Conservation (phyloP, 225 moss, liverwort and hornwort species). For the Climacium dendroides region DNA sequence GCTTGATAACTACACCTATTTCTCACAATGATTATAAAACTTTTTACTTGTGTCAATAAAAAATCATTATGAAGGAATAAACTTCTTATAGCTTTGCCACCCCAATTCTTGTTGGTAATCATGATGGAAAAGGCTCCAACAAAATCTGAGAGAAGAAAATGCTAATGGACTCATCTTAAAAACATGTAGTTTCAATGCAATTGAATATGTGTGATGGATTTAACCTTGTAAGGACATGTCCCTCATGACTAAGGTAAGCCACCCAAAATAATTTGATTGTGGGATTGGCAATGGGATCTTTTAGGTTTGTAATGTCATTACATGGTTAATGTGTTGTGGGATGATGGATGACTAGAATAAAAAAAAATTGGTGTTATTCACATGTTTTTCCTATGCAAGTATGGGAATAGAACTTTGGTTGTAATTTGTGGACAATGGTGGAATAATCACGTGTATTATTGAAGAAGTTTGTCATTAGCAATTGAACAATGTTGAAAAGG, state of each 20-base stretch:
- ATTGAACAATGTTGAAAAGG: too few relatives aligned
- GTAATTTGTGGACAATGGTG: background rate
- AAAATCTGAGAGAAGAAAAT: background rate
- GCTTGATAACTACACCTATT: background rate
- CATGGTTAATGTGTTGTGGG: background rate
- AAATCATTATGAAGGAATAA: background rate
- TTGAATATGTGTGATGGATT: background rate
- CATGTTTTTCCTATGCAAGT: background rate
- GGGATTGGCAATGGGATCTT: too few relatives aligned
- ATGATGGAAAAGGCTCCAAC: too few relatives aligned
- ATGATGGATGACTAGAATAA: background rate
- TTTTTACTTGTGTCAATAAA: background rate
- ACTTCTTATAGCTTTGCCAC: background rate
- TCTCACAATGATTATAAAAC: background rate
- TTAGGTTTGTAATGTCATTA: fast-evolving
- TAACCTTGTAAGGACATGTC: fast-evolving
- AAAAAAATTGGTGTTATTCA: fast-evolving
- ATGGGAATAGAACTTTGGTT: fast-evolving
- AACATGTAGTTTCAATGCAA: background rate
- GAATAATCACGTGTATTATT: too few relatives aligned
- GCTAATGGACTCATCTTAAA: background rate
- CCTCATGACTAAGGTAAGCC: fast-evolving
- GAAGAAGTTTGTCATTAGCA: too few relatives aligned
- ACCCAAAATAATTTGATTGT: background rate
- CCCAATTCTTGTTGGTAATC: background rate